Percentiles rank a stretch among this genome's conserved stretches.
Conservation (phyloP, 371 early-diverging fungal species). For the Funneliformis caledonium region DNA sequence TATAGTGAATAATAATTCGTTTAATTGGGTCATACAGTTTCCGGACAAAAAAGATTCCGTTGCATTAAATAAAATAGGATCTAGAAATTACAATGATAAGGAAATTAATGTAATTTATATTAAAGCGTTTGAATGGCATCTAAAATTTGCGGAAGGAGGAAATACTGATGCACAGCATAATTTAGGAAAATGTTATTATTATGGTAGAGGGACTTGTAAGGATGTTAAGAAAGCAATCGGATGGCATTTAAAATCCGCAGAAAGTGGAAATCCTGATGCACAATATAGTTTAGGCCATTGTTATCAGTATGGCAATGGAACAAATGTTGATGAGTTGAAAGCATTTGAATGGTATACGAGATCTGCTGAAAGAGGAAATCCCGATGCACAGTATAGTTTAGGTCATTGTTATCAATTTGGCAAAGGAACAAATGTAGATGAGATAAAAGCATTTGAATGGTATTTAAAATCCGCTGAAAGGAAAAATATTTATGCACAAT, state of each 20-base stretch:
- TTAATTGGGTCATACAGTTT: neutral
- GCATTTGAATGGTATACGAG: neutral
- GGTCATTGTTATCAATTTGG: no score
- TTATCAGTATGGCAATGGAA: neutral
- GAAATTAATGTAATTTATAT: neutral
- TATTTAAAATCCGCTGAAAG: constrained; percentile 67
- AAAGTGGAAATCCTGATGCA: neutral
- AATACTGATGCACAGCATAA: neutral
- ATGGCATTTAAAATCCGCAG: neutral
- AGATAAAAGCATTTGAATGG: constrained; percentile 67
- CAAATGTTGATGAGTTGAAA: neutral
- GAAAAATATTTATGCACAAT: no score
- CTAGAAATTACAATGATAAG: neutral
- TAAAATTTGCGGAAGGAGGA: neutral
- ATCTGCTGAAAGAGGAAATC: neutral
- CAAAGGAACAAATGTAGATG: constrained; percentile 45
- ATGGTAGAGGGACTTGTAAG: neutral
- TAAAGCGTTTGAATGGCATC: constrained; percentile 1
- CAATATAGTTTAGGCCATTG: neutral
- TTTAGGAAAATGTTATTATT: neutral
- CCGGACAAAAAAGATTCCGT: neutral
- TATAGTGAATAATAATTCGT: no score
- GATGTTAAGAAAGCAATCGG: neutral
- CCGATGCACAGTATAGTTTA: no score
- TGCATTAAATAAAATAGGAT: neutral